Conservation (phyloP, 1,284 basidiomycete species). For the Prillingera fragicola region DNA sequence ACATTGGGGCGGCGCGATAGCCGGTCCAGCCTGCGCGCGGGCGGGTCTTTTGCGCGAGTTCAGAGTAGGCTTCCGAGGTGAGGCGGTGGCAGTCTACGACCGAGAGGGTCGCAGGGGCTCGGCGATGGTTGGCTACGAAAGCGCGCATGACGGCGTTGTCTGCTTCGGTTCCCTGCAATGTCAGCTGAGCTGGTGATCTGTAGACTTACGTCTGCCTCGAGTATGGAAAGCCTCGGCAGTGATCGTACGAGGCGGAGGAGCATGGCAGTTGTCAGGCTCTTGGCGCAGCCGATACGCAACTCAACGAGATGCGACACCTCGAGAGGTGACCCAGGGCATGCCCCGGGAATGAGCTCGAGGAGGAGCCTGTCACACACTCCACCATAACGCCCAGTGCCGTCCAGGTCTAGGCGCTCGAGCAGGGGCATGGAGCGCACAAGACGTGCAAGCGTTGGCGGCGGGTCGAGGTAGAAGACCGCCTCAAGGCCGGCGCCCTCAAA, state of each 20-base stretch:
- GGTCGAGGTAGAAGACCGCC: constrained; percentile 20
- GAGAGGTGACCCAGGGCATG: constrained; percentile 4
- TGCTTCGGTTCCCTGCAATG: constrained; percentile 61
- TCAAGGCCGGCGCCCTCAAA: constrained; percentile 73
- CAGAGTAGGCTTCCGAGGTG: constrained; percentile 58
- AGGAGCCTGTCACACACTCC: constrained; percentile 71
- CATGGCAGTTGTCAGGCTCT: constrained; percentile 59
- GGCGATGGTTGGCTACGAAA: constrained; percentile 55
- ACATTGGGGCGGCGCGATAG: constrained; percentile 54
- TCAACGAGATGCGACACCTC: constrained; percentile 55
- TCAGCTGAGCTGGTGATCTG: no score
- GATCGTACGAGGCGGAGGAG: constrained; percentile 60
- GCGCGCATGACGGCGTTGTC: constrained; percentile 59
- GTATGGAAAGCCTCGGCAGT: constrained; percentile 58
- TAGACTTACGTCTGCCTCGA: constrained; percentile 61
- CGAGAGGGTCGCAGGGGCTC: constrained; percentile 50
- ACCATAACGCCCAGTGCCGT: constrained; percentile 57
- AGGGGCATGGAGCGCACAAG: constrained; percentile 52
- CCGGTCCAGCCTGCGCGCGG: constrained; percentile 66
- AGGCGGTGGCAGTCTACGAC: constrained; percentile 72
- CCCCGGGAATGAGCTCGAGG: constrained; percentile 22
- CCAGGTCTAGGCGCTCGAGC: constrained; percentile 73
- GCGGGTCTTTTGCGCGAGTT: constrained; percentile 52
- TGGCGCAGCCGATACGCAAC: constrained; percentile 65
- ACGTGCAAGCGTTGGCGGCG: constrained; percentile 11